Percentiles rank a stretch among this genome's conserved stretches.
phyloP scores from a whole-genome alignment of 164 flowering plant species.

The Piper betle region DNA sequence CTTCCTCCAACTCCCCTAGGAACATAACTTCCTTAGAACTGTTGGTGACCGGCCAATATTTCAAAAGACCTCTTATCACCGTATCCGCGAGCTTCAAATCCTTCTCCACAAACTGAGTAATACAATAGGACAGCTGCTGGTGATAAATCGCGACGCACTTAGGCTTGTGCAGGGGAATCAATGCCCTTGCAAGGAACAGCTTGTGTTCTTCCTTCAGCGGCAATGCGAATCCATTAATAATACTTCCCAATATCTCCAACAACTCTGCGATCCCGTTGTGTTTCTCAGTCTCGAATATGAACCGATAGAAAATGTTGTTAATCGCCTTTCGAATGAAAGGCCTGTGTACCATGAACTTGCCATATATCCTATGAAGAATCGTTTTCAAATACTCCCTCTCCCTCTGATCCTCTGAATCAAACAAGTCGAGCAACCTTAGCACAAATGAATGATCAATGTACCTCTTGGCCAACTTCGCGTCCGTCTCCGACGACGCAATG shows the following conservation, averaged over 20 bases:
- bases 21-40: slow-evolving; percentile 83
- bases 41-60: slow-evolving; percentile 78
- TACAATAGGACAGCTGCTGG: slow-evolving; percentile 75
- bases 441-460: slow-evolving; percentile 71
- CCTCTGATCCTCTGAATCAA: slow-evolving; percentile 76
- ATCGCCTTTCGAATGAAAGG: slow-evolving; percentile 71
- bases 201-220: slow-evolving; percentile 81
- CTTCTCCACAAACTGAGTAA: slow-evolving; percentile 75
- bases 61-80: slow-evolving; percentile 67
- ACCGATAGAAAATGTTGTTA: slow-evolving; percentile 58
- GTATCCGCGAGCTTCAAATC: slow-evolving; percentile 70
- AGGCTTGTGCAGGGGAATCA: slow-evolving; percentile 81
- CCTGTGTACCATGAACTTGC: slow-evolving; percentile 80
- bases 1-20: slow-evolving; percentile 74
- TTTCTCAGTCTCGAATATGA: slow-evolving; percentile 66
- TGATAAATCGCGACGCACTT: slow-evolving; percentile 64
- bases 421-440: slow-evolving; percentile 60
- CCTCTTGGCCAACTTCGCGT: slow-evolving; percentile 76
- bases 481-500: slow-evolving; percentile 63
- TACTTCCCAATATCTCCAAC: slow-evolving; percentile 75
- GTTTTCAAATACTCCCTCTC: slow-evolving; percentile 82
- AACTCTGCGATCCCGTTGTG: slow-evolving; percentile 73
- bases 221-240: slow-evolving; percentile 77
- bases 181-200: slow-evolving; percentile 63
- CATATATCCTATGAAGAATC: slow-evolving; percentile 69